phyloP scores from a whole-genome alignment of 139 green algal genomes.

The Picochlorum sp. region DNA sequence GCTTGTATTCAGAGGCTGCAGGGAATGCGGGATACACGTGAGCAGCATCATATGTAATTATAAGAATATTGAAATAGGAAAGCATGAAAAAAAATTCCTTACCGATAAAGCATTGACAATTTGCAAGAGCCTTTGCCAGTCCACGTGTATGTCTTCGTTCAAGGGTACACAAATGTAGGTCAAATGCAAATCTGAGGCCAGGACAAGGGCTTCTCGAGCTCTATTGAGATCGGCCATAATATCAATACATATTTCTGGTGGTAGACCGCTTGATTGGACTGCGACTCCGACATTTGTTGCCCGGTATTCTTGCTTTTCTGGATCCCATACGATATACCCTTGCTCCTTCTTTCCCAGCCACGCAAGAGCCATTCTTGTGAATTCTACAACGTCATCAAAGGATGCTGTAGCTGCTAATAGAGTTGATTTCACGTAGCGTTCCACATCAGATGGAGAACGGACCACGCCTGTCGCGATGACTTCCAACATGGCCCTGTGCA shows the following conservation, averaged over 20 bases:
- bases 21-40: too few relatives aligned
- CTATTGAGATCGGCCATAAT: conserved; percentile 49
- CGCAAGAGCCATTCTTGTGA: conserved; percentile 37
- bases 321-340: conserved; percentile 25
- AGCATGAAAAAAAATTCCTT: too few relatives aligned
- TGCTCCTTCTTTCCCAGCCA: conserved; percentile 48
- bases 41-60: too few relatives aligned
- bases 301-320: conserved; percentile 10
- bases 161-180: conserved; percentile 71
- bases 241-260: conserved; percentile 45
- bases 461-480: conserved; percentile 56
- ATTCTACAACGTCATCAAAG: conserved; percentile 21
- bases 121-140: conserved; percentile 15
- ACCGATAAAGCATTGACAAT: conserved; percentile 5
- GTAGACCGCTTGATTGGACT: conserved; percentile 37
- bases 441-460: conserved; percentile 38
- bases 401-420: conserved; percentile 47
- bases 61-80: too few relatives aligned
- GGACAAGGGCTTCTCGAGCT: conserved; percentile 42
- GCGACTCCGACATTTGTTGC: conserved; percentile 54
- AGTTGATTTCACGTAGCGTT: conserved; percentile 62
- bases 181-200: conserved; percentile 76
- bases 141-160: conserved; percentile 27
- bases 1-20: conserved; percentile 8
- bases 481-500: conserved; percentile 73